phyloP scores from a whole-genome alignment of 1,284 basidiomycete genomes.

The Abortiporus biennis region DNA sequence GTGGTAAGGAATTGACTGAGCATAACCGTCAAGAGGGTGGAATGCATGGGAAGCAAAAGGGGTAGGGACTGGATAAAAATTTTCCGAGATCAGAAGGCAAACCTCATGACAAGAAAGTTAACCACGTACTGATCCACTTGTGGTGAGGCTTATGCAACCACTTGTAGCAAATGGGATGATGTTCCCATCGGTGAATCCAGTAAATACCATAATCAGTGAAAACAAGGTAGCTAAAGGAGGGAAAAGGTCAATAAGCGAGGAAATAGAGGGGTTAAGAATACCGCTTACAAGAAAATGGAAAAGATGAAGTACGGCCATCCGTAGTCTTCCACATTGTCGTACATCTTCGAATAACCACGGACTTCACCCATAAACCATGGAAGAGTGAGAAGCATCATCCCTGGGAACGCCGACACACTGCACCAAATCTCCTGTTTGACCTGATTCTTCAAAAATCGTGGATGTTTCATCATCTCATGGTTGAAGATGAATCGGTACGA shows the following conservation, averaged over 20 bases:
- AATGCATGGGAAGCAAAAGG: slow-evolving; percentile 97
- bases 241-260: background rate
- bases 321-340: slow-evolving; percentile 71
- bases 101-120: too few relatives aligned
- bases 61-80: slow-evolving; percentile 79
- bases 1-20: slow-evolving; percentile 94
- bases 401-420: slow-evolving; percentile 77
- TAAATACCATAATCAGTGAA: slow-evolving; percentile 94
- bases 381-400: slow-evolving; percentile 77
- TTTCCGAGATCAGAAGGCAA: too few relatives aligned
- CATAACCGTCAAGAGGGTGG: slow-evolving; percentile 93
- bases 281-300: slow-evolving; percentile 50
- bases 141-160: slow-evolving; percentile 94
- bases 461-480: slow-evolving; percentile 94
- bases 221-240: slow-evolving; percentile 62
- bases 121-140: slow-evolving; percentile 85
- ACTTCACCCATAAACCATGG: slow-evolving; percentile 96
- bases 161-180: slow-evolving; percentile 88
- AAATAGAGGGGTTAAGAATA: slow-evolving; percentile 5
- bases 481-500: slow-evolving; percentile 92
- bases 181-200: slow-evolving; percentile 91
- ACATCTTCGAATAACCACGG: slow-evolving; percentile 79
- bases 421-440: slow-evolving; percentile 77
- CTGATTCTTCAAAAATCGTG: slow-evolving; percentile 88
- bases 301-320: slow-evolving; percentile 61